Evolutionary conservation across 768 basidiomycete genomes (phyloP), one percentile per base, ranked within the genome.

Genomic region (Albatrellus ellisii): DNA sequence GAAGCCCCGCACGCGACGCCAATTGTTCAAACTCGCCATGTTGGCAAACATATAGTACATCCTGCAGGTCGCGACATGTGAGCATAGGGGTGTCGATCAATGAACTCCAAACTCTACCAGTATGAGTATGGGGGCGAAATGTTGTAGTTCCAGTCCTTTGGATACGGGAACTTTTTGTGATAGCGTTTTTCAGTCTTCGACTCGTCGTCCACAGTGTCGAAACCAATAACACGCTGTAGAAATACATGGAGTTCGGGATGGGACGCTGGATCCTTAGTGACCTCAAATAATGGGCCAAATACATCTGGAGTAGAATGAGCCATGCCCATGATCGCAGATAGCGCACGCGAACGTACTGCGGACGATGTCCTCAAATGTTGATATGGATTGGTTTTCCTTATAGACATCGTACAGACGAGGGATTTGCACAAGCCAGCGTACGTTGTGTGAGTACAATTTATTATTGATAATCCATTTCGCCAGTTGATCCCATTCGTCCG

Each of bases 201-300:
- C 62, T 99, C 95, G 53, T 99, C 95, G 52, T 99, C 95, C 17
- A 99, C 95, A n/a, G 83, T 91, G 54, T 98, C 95, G 55, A 99
- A 95, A 4, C 95, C 95, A 39, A 98, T 61, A 5, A 98, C 91
- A 4, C 95, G 79, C 59, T 95, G 91, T 26, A 99, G 64, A 65
- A 99, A 92, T 26, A 94, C 69, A 56, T 98, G 94, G 9, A 99
- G 69, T 53, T 98, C 92, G 0, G 94, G 95, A 54, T 98, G 94
- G 2, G 73, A 77, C 2, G 65, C 60, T 0, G 95, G 95, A 57
- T 98, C 80, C 52, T 83, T 77, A 0, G 95, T 99, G 22, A 98
- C 95, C 56, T 99, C 94, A 52, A 95, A 99, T 39, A 99, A 61
- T 0, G 95, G 94, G 26, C 70, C 65, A 65, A 97, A 99, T 5